phyloP scores from a whole-genome alignment of 2,329 filamentous ascomycete genomes.

The Diaporthe amygdali region DNA sequence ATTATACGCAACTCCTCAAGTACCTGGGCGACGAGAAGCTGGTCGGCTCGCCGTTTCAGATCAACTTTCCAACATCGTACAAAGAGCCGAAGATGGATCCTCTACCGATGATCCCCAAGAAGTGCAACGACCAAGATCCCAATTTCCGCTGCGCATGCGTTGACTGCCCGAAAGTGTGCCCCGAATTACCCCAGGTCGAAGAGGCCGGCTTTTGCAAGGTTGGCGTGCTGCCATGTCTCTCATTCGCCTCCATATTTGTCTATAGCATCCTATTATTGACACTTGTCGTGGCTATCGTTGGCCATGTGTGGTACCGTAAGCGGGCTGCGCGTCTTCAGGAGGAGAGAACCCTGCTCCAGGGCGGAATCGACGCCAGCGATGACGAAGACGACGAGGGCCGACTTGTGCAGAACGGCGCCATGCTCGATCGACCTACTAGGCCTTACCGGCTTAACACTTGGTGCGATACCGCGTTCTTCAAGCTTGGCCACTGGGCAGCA shows the following conservation, averaged over 20 bases:
- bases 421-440: constrained; percentile 78
- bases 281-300: constrained; percentile 69
- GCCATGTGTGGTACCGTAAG: constrained; percentile 76
- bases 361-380: constrained; percentile 72
- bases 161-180: constrained; percentile 87
- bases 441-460: constrained; percentile 85
- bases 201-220: constrained; percentile 77
- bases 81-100: constrained; percentile 73
- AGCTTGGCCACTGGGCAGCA: constrained; percentile 80
- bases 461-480: constrained; percentile 80
- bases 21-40: constrained; percentile 93
- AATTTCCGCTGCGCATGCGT: constrained; percentile 90
- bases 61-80: constrained; percentile 80
- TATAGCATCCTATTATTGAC: constrained; percentile 79
- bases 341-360: constrained; percentile 80
- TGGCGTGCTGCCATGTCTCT: constrained; percentile 87
- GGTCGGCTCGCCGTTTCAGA: constrained; percentile 95
- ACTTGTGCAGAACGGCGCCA: constrained; percentile 75
- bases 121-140: constrained; percentile 88
- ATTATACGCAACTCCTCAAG: constrained; percentile 85
- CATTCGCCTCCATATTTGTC: constrained; percentile 87
- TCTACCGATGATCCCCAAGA: constrained; percentile 74
- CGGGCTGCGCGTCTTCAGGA: constrained; percentile 79
- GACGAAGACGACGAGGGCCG: constrained; percentile 89
- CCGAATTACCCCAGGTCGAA: constrained; percentile 78